Base-by-base conservation (phyloP, 1,284 basidiomycete genomes). In the Xerocomus cyaneibrunnescens region DNA sequence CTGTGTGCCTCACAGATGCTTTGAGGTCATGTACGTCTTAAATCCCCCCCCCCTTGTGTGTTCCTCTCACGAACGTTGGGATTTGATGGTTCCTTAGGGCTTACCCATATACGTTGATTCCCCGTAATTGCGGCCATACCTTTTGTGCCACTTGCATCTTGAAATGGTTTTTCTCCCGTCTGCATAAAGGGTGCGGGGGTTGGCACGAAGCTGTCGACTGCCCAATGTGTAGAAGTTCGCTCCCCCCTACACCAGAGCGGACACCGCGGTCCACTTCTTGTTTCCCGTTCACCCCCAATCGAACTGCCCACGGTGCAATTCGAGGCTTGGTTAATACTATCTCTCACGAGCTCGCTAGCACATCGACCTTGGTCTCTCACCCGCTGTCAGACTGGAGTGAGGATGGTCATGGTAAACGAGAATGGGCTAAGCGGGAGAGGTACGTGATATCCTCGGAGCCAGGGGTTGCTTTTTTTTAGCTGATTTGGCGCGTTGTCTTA, bases 191-290 rank as follows among this genome's bases (percentile, higher is more conserved):
- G 1, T 86, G 85, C 58, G 83, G 83, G 31, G 68, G 72, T 31
- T 87, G 84, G 84, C 84, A 86, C 56, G 78, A 84, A 58, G 66
- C 74, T 7, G 80, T 85, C 35, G 78, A 81, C 57, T 87, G 83
- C 65, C 85, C 84, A 19, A 75, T 86, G 50, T 86, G 84, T 64
- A 81, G 83, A 58, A 74, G 74, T 47, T 56, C 73, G 36, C 69
- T 85, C 46, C 74, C 77, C 51, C 70, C 73, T 45, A 79, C 79
- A 2, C 76, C 77, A 25, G 76, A 81, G 57, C 67, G 62, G 41
- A 62, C 70, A 25, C 82, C 82, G 22, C 79, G 81, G 17, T 63
- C 72, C 37, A 66, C 70, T 35, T 68, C 70, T 52, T 77, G 77
- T 16, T 83, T 82, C 56, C 85, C 83, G 0, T 85, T 86, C 64